Evolutionary conservation across 1,284 basidiomycete genomes (phyloP).

Genomic region (Fomitiporia mediterranea): DNA sequence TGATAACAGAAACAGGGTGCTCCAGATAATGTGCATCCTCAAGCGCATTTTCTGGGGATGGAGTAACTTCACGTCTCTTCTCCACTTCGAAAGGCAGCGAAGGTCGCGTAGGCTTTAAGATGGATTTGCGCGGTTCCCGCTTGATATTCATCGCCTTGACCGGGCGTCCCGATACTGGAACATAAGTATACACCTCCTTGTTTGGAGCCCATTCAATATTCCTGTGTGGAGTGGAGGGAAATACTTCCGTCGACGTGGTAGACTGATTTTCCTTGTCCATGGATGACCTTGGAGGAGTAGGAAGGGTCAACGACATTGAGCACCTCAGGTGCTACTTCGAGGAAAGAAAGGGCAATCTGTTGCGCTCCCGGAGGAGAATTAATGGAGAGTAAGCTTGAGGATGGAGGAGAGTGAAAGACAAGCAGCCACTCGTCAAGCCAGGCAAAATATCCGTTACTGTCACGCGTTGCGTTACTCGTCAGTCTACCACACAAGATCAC

Average conservation of each 20-base stretch:
- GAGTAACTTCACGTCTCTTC: constrained; percentile 55
- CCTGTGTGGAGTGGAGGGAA: constrained; percentile 2
- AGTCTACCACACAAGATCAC: background rate
- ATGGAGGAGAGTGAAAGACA: background rate
- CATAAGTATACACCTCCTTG: constrained; percentile 14
- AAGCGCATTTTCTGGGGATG: constrained; percentile 66
- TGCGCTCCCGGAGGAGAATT: background rate
- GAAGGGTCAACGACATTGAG: constrained; percentile 2
- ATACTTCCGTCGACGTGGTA: constrained; percentile 1
- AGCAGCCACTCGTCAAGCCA: background rate
- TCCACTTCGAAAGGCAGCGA: constrained; percentile 38
- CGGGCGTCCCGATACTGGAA: constrained; percentile 7
- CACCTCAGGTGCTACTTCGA: background rate
- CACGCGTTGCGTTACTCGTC: constrained; percentile 5
- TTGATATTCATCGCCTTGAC: constrained; percentile 23
- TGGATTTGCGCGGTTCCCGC: constrained; percentile 47
- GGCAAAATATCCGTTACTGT: constrained; percentile 1
- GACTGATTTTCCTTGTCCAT: constrained; percentile 15
- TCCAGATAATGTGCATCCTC: constrained; percentile 57
- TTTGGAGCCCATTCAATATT: constrained; percentile 22
- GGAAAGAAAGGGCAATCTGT: background rate
- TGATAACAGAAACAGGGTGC: constrained; percentile 53
- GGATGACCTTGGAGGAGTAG: constrained; percentile 3
- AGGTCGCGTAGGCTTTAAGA: constrained; percentile 42
- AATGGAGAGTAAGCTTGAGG: constrained; percentile 1